A percentile compares a stretch with the other conserved stretches of the same genome.
Conservation (phyloP, 768 basidiomycete species). For the Lactarius indigo region DNA sequence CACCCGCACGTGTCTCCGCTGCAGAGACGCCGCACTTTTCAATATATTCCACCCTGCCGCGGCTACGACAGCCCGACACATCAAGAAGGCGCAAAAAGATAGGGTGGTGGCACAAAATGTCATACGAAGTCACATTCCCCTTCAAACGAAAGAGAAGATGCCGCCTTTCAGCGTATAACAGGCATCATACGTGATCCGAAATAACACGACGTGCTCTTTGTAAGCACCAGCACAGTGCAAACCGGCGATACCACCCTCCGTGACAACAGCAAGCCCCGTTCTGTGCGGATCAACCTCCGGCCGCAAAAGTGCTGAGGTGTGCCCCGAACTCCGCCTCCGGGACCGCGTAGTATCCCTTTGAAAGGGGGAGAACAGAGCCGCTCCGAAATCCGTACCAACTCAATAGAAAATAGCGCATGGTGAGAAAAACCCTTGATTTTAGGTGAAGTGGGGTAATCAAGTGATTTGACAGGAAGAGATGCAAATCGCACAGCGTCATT, state of each 20-base stretch:
- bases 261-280: not conserved
- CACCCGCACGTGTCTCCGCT: not conserved
- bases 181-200: not conserved
- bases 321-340: not conserved
- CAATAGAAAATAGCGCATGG: not conserved
- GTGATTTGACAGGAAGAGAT: not conserved
- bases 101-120: not conserved
- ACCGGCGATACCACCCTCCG: not conserved
- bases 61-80: not conserved
- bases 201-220: not conserved
- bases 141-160: not conserved
- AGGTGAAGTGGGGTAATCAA: not conserved
- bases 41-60: not conserved
- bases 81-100: not conserved
- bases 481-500: not conserved
- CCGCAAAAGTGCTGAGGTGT: not conserved
- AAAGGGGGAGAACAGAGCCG: not conserved
- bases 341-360: not conserved
- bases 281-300: not conserved
- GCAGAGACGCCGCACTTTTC: not conserved
- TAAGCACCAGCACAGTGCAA: not conserved
- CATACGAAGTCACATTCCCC: not conserved
- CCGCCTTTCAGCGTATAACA: not conserved
- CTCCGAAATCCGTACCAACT: not conserved
- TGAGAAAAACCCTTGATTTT: not conserved